Evolutionary conservation across 1,139 yeast genomes (phyloP), one percentile per base, ranked within the genome.

Genomic region (Kodamaea sp.): DNA sequence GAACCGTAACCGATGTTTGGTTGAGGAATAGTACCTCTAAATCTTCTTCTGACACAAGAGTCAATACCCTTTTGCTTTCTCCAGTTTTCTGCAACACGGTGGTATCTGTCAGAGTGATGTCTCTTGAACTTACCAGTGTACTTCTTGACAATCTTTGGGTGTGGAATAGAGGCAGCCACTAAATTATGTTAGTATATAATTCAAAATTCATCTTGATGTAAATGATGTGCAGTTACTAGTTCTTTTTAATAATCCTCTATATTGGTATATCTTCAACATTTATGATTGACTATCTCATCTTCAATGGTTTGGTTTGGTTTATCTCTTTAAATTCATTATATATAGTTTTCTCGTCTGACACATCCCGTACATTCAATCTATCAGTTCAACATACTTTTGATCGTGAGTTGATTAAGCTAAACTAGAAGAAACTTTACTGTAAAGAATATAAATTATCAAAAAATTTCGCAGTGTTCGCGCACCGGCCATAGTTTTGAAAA

Each of bases 31-130:
- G 94, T 84, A 68, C 98, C 98, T 84, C 97, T 88, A 95, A 92
- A 94, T 81, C 97, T 88, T 83, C 97, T 90, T 84, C 97, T 90
- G 73, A 90, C 97, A 79, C 90, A 84, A 63, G 97, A 90, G 82
- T 94, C 99, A 70, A 94, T 94, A 92, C 99, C 99, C 88, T 90
- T 92, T 80, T 94, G 98, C 81, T 92, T 92, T 88, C 99, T 92
- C 98, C 98, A 94, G 83, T 84, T 84, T 78, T 88, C 97, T 65
- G 89, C 78, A 61, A 92, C 97, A 78, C 98, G 90, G 82, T 82
- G 82, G 79, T 88, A 92, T 78, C 97, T 89, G 86, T 94, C 99
- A 74, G 97, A 89, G 82, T 94, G 98, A 75, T 92, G 97, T 81
- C 99, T 89, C 92, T 89, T 92, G 88, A 94, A 94, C 84, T 85